phyloP scores from a whole-genome alignment of 345 rosid genomes.

The Raphanus sativus region DNA sequence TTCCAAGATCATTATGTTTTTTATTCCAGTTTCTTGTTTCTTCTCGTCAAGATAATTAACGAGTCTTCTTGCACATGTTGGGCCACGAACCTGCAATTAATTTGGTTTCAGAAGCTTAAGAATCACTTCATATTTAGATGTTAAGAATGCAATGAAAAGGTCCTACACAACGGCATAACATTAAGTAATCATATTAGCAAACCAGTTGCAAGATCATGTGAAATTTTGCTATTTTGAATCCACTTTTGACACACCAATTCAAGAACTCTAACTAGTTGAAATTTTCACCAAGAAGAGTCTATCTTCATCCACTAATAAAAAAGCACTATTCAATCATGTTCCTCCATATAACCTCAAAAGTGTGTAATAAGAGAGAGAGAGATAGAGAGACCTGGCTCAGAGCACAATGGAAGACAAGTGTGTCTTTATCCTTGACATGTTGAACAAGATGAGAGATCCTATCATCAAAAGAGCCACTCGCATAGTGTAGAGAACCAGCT shows the following conservation, averaged over 20 bases:
- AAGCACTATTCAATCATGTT: neutral
- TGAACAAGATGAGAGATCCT: conserved; percentile 76
- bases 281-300: neutral
- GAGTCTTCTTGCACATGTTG: conserved; percentile 79
- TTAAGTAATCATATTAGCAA: neutral
- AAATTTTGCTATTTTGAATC: too few species aligned
- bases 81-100: conserved; percentile 80
- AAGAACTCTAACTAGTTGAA: neutral
- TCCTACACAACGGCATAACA: neutral
- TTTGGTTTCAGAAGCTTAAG: neutral
- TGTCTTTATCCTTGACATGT: conserved; percentile 79
- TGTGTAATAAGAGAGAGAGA: neutral
- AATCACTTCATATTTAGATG: conserved; percentile 3
- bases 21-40: conserved; percentile 69
- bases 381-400: conserved; percentile 70
- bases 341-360: neutral
- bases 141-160: neutral
- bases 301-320: neutral
- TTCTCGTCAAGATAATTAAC: conserved; percentile 65
- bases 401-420: conserved; percentile 96
- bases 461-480: conserved; percentile 66
- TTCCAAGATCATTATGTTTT: conserved; percentile 65
- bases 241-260: too few species aligned
- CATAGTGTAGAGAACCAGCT: conserved; percentile 81
- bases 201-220: neutral